Evolutionary conservation across 2,329 filamentous ascomycete genomes (phyloP).

Genomic region (Aspergillus aculeatus): DNA sequence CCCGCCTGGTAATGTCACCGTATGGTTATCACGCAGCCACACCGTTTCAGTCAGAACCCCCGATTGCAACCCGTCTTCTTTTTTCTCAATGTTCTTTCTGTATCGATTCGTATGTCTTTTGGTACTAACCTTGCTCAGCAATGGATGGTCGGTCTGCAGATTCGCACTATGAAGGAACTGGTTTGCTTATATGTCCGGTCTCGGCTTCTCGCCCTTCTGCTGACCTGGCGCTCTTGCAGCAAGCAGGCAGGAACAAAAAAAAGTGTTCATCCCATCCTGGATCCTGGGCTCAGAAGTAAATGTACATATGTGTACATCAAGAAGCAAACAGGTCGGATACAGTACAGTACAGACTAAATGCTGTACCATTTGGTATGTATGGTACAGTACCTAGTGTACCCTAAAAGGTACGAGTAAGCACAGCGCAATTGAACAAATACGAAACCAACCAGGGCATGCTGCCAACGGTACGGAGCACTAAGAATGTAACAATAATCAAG

Average conservation of each 20-base stretch:
- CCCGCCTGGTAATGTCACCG: neutral
- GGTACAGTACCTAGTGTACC: neutral
- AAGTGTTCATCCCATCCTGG: no score
- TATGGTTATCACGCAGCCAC: neutral
- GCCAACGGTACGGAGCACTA: no score
- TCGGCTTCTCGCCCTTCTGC: neutral
- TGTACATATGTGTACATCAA: neutral
- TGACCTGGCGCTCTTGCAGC: neutral
- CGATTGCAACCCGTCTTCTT: neutral
- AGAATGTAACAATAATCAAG: constrained; percentile 3
- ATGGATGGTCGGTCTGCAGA: neutral
- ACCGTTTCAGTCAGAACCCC: neutral
- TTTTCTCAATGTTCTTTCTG: neutral
- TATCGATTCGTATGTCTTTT: neutral
- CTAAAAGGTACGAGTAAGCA: no score
- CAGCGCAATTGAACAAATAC: no score
- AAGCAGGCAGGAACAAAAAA: neutral
- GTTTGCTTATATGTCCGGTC: neutral
- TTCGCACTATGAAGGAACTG: neutral
- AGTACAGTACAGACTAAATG: no score
- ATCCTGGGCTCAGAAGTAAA: no score
- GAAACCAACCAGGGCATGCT: neutral
- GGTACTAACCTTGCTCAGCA: neutral
- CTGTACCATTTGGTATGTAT: neutral
- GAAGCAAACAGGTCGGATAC: neutral